Evolutionary conservation across 1,284 basidiomycete species (phyloP).

Genomic region (Cryptococcus depauperatus): DNA sequence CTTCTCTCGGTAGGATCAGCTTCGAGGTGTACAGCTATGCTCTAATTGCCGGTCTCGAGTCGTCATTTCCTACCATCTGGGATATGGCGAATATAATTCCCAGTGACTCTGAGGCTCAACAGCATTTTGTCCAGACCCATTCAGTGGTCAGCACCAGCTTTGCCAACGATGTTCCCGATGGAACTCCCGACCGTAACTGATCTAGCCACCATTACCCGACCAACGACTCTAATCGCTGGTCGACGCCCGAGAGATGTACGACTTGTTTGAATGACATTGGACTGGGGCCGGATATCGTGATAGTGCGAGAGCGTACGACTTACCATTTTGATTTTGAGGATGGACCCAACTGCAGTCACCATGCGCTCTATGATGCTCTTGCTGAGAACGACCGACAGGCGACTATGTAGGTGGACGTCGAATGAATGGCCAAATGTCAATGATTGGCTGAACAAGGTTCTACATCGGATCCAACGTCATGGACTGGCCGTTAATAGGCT

Average conservation of each 20-base stretch:
- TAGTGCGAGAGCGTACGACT: slow-evolving; percentile 46
- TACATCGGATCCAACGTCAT: slow-evolving; percentile 50
- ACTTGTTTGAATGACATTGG: slow-evolving; percentile 28
- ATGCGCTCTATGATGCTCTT: slow-evolving; percentile 51
- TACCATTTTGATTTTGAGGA: slow-evolving; percentile 52
- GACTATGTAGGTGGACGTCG: slow-evolving; percentile 39
- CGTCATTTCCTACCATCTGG: slow-evolving; percentile 43
- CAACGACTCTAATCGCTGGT: slow-evolving; percentile 44
- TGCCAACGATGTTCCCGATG: slow-evolving; percentile 36
- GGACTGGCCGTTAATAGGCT: slow-evolving; percentile 51
- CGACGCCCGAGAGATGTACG: slow-evolving; percentile 42
- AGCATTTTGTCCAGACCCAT: slow-evolving; percentile 36
- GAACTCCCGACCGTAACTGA: slow-evolving; percentile 35
- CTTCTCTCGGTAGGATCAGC: no score
- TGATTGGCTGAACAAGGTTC: slow-evolving; percentile 28
- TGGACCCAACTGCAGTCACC: slow-evolving; percentile 49
- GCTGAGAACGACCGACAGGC: slow-evolving; percentile 48
- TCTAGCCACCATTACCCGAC: slow-evolving; percentile 26
- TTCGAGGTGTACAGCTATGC: slow-evolving; percentile 43
- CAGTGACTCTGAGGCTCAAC: slow-evolving; percentile 41
- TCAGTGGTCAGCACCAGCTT: slow-evolving; percentile 34
- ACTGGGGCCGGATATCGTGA: slow-evolving; percentile 42
- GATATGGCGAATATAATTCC: slow-evolving; percentile 39
- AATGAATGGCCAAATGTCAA: background rate
- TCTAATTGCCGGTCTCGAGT: slow-evolving; percentile 19